Evolutionary conservation across 176 grass and related monocot species (phyloP).

Genomic region (Thalia dealbata): DNA sequence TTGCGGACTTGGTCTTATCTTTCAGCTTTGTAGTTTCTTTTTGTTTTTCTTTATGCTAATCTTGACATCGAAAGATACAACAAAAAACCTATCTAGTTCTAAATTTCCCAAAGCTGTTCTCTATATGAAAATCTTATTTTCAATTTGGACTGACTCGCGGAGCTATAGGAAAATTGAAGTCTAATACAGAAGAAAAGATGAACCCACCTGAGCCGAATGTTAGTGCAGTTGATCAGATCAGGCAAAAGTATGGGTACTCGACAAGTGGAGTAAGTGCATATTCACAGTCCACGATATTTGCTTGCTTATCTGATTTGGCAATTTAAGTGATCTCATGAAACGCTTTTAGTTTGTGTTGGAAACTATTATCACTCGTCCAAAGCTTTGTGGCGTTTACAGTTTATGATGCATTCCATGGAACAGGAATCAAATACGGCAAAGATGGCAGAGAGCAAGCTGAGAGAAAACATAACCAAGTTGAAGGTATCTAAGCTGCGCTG

Average conservation of each 20-base stretch:
- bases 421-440: slow-evolving; percentile 71
- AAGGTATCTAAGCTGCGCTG: slow-evolving; percentile 38
- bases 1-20: too few relatives aligned
- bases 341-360: neutral
- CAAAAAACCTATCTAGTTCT: too few relatives aligned
- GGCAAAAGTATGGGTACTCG: slow-evolving; percentile 85
- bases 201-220: slow-evolving; percentile 26
- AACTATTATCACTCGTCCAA: neutral
- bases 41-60: neutral
- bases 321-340: neutral
- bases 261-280: slow-evolving; percentile 56
- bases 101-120: too few relatives aligned
- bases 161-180: slow-evolving; percentile 65
- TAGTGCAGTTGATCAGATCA: slow-evolving; percentile 79
- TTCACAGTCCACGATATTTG: neutral
- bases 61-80: neutral
- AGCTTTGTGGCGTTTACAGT: neutral
- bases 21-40: neutral
- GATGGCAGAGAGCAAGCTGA: slow-evolving; percentile 68
- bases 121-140: neutral
- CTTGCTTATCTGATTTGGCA: neutral
- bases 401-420: slow-evolving; percentile 7
- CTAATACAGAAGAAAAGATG: slow-evolving; percentile 58
- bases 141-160: neutral
- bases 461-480: slow-evolving; percentile 75